phyloP scores from a whole-genome alignment of 257 asterid genomes.

The Capsicum pubescens region DNA sequence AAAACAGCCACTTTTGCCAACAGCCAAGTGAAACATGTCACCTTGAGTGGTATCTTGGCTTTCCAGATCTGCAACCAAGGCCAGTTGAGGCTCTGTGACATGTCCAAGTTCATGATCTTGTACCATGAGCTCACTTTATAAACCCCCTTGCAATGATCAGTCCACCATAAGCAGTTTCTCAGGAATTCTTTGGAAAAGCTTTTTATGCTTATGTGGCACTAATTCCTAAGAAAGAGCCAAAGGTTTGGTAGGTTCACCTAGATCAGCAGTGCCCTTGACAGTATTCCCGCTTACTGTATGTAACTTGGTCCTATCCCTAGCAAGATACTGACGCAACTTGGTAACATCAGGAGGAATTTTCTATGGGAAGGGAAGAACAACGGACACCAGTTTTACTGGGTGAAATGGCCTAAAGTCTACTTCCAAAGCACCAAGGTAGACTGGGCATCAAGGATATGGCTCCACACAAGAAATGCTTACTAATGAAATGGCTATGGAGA shows the following conservation, averaged over 20 bases:
- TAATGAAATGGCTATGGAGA: not conserved
- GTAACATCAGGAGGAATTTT: not conserved
- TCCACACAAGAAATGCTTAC: not conserved
- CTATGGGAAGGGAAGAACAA: not conserved
- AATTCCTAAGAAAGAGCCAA: not conserved
- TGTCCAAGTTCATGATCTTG: too few species aligned
- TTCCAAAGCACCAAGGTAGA: not conserved
- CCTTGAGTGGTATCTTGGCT: too few species aligned
- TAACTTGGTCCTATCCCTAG: not conserved
- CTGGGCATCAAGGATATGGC: not conserved
- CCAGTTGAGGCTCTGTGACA: too few species aligned
- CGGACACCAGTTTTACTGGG: not conserved
- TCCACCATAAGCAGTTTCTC: too few species aligned
- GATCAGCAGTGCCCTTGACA: not conserved
- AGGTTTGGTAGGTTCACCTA: not conserved
- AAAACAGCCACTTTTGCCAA: too few species aligned
- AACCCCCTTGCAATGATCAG: too few species aligned
- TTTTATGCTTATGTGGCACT: not conserved
- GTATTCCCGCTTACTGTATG: not conserved
- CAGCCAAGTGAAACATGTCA: too few species aligned
- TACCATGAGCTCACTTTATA: too few species aligned
- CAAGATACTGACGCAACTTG: not conserved
- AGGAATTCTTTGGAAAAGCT: not conserved
- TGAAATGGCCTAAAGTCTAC: not conserved
- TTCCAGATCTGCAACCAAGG: too few species aligned